phyloP scores from a whole-genome alignment of 2,329 filamentous ascomycete genomes.

The Teratosphaeria pseudoeucalypti region DNA sequence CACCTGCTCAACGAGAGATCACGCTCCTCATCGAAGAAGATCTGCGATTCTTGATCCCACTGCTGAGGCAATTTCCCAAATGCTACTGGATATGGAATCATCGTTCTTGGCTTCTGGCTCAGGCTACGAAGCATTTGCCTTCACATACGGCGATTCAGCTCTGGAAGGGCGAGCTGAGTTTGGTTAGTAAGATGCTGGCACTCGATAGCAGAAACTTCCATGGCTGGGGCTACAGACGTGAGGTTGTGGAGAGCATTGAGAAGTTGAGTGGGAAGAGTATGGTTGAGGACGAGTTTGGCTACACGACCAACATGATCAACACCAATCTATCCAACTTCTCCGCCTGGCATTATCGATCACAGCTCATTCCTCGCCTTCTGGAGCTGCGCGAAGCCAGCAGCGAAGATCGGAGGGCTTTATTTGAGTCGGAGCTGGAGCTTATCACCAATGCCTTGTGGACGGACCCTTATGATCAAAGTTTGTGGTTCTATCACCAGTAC shows the following conservation, averaged over 20 bases:
- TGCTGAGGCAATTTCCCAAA: slow-evolving; percentile 80
- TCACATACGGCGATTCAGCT: slow-evolving; percentile 47
- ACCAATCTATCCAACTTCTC: slow-evolving; percentile 90
- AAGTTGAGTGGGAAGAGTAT: slow-evolving; percentile 41
- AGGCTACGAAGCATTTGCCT: slow-evolving; percentile 57
- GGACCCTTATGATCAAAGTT: slow-evolving; percentile 85
- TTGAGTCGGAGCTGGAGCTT: slow-evolving; percentile 67
- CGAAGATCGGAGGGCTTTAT: slow-evolving; percentile 52
- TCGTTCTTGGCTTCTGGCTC: slow-evolving; percentile 70
- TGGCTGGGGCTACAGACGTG: slow-evolving; percentile 84
- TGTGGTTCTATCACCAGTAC: slow-evolving; percentile 96
- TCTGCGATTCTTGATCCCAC: slow-evolving; percentile 69
- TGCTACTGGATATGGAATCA: slow-evolving; percentile 99
- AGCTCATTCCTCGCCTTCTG: slow-evolving; percentile 67
- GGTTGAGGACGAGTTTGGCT: slow-evolving; percentile 72
- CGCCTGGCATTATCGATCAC: slow-evolving; percentile 86
- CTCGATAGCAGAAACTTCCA: slow-evolving; percentile 89
- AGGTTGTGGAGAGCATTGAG: slow-evolving; percentile 68
- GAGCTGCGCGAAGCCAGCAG: slow-evolving; percentile 57
- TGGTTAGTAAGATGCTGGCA: slow-evolving; percentile 79
- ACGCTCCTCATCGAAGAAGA: slow-evolving; percentile 58
- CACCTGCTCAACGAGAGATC: slow-evolving; percentile 26
- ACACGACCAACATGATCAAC: slow-evolving; percentile 81
- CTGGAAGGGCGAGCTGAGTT: slow-evolving; percentile 74
- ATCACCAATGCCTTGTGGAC: slow-evolving; percentile 73